A percentile compares a stretch with the other conserved stretches of the same genome.
phyloP scores from a whole-genome alignment of 1,284 basidiomycete genomes.

The Cutaneotrichosporon mucoides region DNA sequence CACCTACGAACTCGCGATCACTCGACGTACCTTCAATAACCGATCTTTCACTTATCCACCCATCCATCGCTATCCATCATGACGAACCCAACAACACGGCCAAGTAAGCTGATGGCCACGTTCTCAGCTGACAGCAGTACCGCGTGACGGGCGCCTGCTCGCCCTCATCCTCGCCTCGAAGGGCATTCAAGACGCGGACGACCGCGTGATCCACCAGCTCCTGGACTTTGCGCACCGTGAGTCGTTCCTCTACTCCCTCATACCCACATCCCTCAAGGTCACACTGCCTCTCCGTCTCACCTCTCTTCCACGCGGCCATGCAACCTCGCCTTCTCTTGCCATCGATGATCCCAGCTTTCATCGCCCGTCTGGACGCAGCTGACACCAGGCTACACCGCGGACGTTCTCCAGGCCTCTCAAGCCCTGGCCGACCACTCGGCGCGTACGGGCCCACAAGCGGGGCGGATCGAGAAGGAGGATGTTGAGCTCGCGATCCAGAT shows the following conservation, averaged over 20 bases:
- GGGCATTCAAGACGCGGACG: slow-evolving; percentile 91
- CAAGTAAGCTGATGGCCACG: neutral
- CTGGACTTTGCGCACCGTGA: slow-evolving; percentile 87
- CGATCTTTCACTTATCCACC: too few species aligned
- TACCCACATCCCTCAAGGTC: too few species aligned
- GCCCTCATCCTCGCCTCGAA: slow-evolving; percentile 88
- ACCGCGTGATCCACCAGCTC: slow-evolving; percentile 87
- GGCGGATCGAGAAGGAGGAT: slow-evolving; percentile 85
- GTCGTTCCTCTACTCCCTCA: too few species aligned
- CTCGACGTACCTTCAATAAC: too few species aligned
- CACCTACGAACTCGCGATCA: too few species aligned
- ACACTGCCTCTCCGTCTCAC: too few species aligned
- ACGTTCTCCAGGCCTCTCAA: slow-evolving; percentile 83
- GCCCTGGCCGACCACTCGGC: slow-evolving; percentile 92
- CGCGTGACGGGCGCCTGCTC: slow-evolving; percentile 85
- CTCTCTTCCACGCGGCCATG: too few species aligned
- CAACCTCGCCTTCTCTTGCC: too few species aligned
- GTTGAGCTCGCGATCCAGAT: slow-evolving; percentile 86
- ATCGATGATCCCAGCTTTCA: too few species aligned
- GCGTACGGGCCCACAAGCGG: slow-evolving; percentile 51
- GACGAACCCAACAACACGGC: slow-evolving; percentile 12
- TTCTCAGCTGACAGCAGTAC: slow-evolving; percentile 44
- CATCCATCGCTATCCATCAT: slow-evolving; percentile 6
- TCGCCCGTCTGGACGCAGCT: neutral
- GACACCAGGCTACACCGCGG: slow-evolving; percentile 68